Evolutionary conservation across 306 rosid genomes (phyloP).

Genomic region (Calophaca sinica): DNA sequence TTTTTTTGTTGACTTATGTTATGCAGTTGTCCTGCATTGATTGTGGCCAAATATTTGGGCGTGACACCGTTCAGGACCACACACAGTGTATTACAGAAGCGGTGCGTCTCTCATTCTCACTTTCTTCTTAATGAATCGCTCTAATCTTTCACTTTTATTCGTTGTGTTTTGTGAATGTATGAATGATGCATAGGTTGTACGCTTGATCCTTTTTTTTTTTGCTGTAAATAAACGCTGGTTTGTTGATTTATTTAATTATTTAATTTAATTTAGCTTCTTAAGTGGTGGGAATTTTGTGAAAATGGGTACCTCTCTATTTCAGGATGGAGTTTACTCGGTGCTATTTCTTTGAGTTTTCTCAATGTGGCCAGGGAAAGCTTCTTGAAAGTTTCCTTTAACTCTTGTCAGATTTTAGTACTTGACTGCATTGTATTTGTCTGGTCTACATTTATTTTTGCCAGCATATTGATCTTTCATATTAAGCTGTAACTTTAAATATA

Average conservation of each 20-base stretch:
- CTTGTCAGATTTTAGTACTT: no score
- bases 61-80: constrained; percentile 76
- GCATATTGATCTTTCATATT: not conserved
- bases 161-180: not conserved
- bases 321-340: no score
- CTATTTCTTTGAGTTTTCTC: no score
- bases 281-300: no score
- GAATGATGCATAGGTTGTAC: not conserved
- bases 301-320: no score
- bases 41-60: constrained; percentile 81
- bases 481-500: not conserved
- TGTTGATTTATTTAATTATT: not conserved
- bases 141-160: not conserved
- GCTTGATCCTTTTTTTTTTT: not conserved
- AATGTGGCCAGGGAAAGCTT: no score
- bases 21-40: constrained; percentile 94
- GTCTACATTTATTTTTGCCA: not conserved
- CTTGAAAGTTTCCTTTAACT: no score
- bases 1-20: constrained; percentile 1
- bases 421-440: no score
- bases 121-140: not conserved
- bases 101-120: constrained; percentile 56
- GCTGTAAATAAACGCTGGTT: not conserved
- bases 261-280: not conserved
- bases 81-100: constrained; percentile 91